These are phyloP conservation scores for Nasturtium officinale DNA, from an alignment of 345 rosid genomes.

Conservation along the genomic window DNA sequence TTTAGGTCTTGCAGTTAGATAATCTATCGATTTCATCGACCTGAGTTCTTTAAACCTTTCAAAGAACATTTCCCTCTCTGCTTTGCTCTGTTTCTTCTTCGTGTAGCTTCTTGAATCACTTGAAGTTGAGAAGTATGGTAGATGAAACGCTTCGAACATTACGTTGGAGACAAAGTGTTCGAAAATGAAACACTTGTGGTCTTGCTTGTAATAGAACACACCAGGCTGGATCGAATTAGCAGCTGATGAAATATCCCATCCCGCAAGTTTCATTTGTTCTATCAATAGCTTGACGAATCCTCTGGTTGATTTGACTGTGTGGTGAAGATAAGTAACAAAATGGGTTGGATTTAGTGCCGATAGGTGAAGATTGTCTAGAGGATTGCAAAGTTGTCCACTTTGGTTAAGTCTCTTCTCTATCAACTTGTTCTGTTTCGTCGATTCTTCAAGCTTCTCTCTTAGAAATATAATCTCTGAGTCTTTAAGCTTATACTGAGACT, in stretches of 20 bases:
- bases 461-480: constrained; percentile 71
- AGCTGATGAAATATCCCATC: constrained; percentile 77
- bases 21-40: constrained; percentile 56
- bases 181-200: constrained; percentile 77
- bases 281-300: constrained; percentile 70
- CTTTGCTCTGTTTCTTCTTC: constrained; percentile 42
- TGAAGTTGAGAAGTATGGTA: constrained; percentile 55
- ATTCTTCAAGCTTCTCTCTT: constrained; percentile 60
- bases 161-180: constrained; percentile 74
- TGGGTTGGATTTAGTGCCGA: constrained; percentile 62
- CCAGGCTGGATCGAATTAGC: constrained; percentile 62
- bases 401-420: constrained; percentile 70
- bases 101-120: constrained; percentile 45
- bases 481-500: constrained; percentile 69
- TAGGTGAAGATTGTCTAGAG: constrained; percentile 53
- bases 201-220: constrained; percentile 62
- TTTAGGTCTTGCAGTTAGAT: constrained; percentile 53
- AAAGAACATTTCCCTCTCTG: constrained; percentile 49
- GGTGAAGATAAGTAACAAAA: constrained; percentile 57
- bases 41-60: constrained; percentile 67
- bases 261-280: constrained; percentile 65
- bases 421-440: constrained; percentile 50
- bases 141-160: constrained; percentile 62
- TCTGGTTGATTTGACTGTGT: constrained; percentile 65
- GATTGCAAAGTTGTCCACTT: constrained; percentile 57